Evolutionary conservation across 1,139 yeast species (phyloP).

Genomic region (Candida frijolesensis): DNA sequence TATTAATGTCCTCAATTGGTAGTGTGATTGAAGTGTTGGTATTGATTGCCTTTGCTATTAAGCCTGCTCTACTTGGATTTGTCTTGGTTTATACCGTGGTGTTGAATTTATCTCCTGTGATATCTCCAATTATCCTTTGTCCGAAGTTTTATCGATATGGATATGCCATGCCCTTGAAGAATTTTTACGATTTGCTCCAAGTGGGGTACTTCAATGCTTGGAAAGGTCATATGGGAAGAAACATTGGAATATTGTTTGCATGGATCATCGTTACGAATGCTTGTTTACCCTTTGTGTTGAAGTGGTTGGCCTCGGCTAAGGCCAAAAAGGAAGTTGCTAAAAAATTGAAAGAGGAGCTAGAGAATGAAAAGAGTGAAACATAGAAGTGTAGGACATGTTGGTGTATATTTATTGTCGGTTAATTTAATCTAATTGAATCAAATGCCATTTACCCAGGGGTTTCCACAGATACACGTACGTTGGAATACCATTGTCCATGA

Average conservation of each 20-base stretch:
- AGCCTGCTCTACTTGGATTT: slow-evolving; percentile 50
- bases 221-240: slow-evolving; percentile 48
- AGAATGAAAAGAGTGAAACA: neutral
- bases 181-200: slow-evolving; percentile 48
- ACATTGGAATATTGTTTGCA: slow-evolving; percentile 47
- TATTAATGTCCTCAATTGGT: slow-evolving; percentile 54
- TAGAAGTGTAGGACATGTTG: neutral
- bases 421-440: no score
- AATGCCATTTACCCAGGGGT: slow-evolving; percentile 56
- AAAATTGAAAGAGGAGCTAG: neutral
- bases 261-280: slow-evolving; percentile 48
- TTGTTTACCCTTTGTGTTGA: slow-evolving; percentile 43
- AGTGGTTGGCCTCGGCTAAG: slow-evolving; percentile 20
- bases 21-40: slow-evolving; percentile 50
- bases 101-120: slow-evolving; percentile 48
- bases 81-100: slow-evolving; percentile 48
- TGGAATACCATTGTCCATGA: slow-evolving; percentile 78
- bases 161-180: slow-evolving; percentile 54
- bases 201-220: slow-evolving; percentile 47
- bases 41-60: slow-evolving; percentile 36
- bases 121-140: slow-evolving; percentile 48
- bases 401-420: neutral
- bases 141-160: slow-evolving; percentile 51
- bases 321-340: slow-evolving; percentile 16
- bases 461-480: slow-evolving; percentile 79